phyloP scores from a whole-genome alignment of 176 grass and related monocot genomes.

The Poa pratensis region DNA sequence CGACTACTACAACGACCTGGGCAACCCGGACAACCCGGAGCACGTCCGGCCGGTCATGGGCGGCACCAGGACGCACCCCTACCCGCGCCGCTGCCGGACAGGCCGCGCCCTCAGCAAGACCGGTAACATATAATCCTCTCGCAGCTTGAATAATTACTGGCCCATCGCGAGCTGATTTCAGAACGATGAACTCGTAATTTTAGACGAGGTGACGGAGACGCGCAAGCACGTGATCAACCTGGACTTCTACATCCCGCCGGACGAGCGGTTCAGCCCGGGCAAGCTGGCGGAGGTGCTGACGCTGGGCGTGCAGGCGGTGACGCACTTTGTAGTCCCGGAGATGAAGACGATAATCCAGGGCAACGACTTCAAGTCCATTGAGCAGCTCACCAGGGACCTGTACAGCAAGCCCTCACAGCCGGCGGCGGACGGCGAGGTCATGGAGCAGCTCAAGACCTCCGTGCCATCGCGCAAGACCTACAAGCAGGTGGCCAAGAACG shows the following conservation, averaged over 20 bases:
- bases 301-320: slow-evolving; percentile 64
- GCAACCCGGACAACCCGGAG: slow-evolving; percentile 60
- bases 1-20: slow-evolving; percentile 86
- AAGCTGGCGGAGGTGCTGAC: slow-evolving; percentile 79
- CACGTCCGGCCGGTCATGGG: slow-evolving; percentile 70
- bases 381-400: slow-evolving; percentile 67
- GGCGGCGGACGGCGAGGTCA: slow-evolving; percentile 44
- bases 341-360: slow-evolving; percentile 55
- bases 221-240: slow-evolving; percentile 74
- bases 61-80: slow-evolving; percentile 57
- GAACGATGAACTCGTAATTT: not conserved
- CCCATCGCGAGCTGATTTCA: not conserved
- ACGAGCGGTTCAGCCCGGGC: slow-evolving; percentile 82
- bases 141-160: too few species aligned
- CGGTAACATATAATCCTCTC: not conserved
- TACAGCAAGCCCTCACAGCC: slow-evolving; percentile 44
- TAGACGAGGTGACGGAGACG: slow-evolving; percentile 67
- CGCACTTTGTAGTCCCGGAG: slow-evolving; percentile 85
- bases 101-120: slow-evolving; percentile 57
- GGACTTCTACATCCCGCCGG: slow-evolving; percentile 88
- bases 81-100: slow-evolving; percentile 84
- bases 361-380: slow-evolving; percentile 64
- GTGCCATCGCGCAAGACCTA: slow-evolving; percentile 63
- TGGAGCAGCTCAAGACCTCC: slow-evolving; percentile 67
- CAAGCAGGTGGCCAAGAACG: slow-evolving; percentile 58